Percentiles rank a stretch among this genome's conserved stretches.
These are phyloP conservation scores for Colletotrichum sp. DNA, from an alignment of 2,329 filamentous ascomycete genomes.

Conservation along the genomic window DNA sequence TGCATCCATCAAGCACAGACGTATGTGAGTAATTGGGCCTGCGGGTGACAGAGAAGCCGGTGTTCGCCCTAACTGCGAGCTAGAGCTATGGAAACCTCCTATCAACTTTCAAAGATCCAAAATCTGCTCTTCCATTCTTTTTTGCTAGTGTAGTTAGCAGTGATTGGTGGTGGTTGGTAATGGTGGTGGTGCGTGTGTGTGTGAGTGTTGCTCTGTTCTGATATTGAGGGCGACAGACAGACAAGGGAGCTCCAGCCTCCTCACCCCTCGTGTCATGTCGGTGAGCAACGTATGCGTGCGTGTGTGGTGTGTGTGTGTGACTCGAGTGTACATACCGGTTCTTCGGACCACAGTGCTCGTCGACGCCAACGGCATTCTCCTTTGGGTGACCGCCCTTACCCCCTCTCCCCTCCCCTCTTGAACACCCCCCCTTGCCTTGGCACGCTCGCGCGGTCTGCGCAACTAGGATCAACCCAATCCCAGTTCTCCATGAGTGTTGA, in stretches of 20 bases:
- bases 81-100: slow-evolving; percentile 4
- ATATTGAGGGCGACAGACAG: background rate
- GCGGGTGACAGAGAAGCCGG: background rate
- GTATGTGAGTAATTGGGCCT: slow-evolving; percentile 7
- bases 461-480: slow-evolving; percentile 17
- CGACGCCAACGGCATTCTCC: background rate
- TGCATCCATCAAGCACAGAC: slow-evolving; percentile 19
- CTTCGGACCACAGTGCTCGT: slow-evolving; percentile 14
- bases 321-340: slow-evolving; percentile 4
- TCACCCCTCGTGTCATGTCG: background rate
- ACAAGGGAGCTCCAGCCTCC: background rate
- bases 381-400: background rate
- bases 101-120: background rate
- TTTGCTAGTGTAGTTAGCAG: background rate
- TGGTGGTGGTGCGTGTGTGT: background rate
- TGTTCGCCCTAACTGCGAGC: background rate
- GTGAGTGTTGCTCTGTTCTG: background rate
- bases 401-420: background rate
- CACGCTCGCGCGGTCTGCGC: background rate
- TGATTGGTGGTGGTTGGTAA: background rate
- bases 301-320: background rate
- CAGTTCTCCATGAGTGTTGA: slow-evolving; percentile 5
- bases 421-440: background rate
- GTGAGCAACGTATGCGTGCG: background rate
- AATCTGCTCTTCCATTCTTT: background rate